phyloP scores from a whole-genome alignment of 345 rosid species.

The Rhodomyrtus tomentosa region DNA sequence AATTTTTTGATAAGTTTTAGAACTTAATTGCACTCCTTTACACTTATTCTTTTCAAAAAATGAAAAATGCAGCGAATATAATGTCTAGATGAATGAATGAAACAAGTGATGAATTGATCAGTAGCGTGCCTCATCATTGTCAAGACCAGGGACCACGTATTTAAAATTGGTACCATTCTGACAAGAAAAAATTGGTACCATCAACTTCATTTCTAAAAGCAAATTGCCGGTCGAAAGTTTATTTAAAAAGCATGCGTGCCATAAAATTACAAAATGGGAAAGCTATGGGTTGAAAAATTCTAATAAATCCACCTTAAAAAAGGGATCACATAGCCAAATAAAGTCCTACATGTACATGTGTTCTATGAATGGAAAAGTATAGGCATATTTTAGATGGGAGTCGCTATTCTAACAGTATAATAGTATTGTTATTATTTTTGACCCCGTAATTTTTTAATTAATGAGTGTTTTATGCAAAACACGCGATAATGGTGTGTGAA shows the following conservation, averaged over 20 bases:
- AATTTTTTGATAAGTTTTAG: no score
- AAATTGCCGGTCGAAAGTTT: neutral
- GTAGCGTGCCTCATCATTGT: neutral
- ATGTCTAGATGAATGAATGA: neutral
- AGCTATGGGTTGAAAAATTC: neutral
- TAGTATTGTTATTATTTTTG: no score
- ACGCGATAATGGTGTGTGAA: no score
- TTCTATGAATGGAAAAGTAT: neutral
- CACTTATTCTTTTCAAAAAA: no score
- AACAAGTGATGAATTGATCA: neutral
- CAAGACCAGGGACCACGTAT: neutral
- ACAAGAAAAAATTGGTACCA: neutral
- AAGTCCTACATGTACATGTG: neutral
- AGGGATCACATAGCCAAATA: neutral
- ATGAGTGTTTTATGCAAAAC: no score
- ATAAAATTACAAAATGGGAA: neutral
- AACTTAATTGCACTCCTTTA: no score
- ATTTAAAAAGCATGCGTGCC: neutral
- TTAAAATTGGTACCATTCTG: neutral
- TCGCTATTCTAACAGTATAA: no score
- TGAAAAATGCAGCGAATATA: no score
- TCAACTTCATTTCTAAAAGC: neutral
- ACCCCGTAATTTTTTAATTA: no score
- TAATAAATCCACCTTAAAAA: neutral
- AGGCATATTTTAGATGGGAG: no score